Percentiles rank a stretch among this genome's conserved stretches.
phyloP scores from a whole-genome alignment of 805 yeast genomes.

The Myxozyma kluyveri region DNA sequence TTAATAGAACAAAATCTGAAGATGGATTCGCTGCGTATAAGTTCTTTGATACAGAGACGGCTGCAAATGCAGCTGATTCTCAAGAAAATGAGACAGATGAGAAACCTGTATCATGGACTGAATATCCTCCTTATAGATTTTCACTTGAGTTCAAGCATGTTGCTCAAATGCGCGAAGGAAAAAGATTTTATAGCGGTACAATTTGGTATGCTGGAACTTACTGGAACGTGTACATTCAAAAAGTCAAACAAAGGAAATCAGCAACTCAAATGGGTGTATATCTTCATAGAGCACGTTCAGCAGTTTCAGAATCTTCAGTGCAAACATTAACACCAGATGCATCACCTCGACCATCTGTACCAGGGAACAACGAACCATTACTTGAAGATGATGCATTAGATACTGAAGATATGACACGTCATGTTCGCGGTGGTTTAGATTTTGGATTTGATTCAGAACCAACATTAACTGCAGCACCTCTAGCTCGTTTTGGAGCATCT shows the following conservation, averaged over 20 bases:
- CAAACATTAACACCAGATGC: slow-evolving; percentile 1
- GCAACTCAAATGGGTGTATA: slow-evolving; percentile 55
- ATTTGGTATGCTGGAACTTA: slow-evolving; percentile 62
- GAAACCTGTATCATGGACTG: slow-evolving; percentile 32
- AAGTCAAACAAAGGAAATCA: slow-evolving; percentile 42
- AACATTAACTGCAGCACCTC: not conserved
- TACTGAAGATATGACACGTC: not conserved
- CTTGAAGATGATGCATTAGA: not conserved
- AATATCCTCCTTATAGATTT: slow-evolving; percentile 54
- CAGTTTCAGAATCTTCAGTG: slow-evolving; percentile 5
- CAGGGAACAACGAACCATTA: not conserved
- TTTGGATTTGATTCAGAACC: not conserved
- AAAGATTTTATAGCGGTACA: slow-evolving; percentile 51
- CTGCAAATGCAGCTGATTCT: not conserved
- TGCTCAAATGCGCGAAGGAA: slow-evolving; percentile 45
- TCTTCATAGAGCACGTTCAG: slow-evolving; percentile 47
- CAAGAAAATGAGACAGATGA: slow-evolving; percentile 4
- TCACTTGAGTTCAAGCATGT: slow-evolving; percentile 52
- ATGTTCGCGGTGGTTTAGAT: not conserved
- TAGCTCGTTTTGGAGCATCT: too few species aligned
- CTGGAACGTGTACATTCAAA: slow-evolving; percentile 57
- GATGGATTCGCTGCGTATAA: not conserved
- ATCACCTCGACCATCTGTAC: not conserved
- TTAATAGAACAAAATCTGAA: not conserved
- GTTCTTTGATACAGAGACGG: not conserved